Base-by-base conservation (phyloP, 306 rosid genomes). In the Rosa rugosa region DNA sequence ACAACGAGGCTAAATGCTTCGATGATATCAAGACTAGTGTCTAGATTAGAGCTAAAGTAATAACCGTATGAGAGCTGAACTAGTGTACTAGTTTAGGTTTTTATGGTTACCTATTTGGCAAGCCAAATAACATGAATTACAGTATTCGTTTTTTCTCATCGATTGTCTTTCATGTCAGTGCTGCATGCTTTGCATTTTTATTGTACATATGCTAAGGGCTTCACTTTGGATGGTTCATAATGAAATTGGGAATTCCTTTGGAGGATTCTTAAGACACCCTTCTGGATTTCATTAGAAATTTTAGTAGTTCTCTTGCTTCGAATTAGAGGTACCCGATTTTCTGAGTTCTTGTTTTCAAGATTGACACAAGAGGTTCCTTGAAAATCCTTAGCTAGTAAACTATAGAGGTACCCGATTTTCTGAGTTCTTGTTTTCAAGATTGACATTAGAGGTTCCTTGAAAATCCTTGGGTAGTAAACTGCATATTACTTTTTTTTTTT, bases 31-130 rank as follows among this genome's bases (percentile, higher is more conserved):
- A 80, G 82, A 74, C 64, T 72, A 79, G 65, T 84, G 53, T 84
- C 77, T 87, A 86, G 87, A 75, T 76, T 85, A 84, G 92, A 18
- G 71, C 47, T 66, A 40, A 8, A 67, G 71, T 67, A 67, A 67
- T 67, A 67, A 67, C 71, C 71, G 3, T 40, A 18, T 40, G 49
- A 66, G 47, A 67, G 71, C 71, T 65, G 17, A 10, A 67, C 49
- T 67, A 67, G 49, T 67, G 12, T 38, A 38, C 71, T 40, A 67
- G 71, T 67, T 67, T 67, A 10, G 2, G 47, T 40, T 67, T 67
- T 67, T 40, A 67, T 40, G 47, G 47, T 67, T 40, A 67, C 49
- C 25, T 67, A 9, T 18, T 67, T 67, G 47, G 71, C 71, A 67
- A 23, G 71, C 49, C 71, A 67, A 67, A 67, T 67, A 67, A 67